phyloP scores from a whole-genome alignment of 257 asterid genomes.

The Rhazya stricta region DNA sequence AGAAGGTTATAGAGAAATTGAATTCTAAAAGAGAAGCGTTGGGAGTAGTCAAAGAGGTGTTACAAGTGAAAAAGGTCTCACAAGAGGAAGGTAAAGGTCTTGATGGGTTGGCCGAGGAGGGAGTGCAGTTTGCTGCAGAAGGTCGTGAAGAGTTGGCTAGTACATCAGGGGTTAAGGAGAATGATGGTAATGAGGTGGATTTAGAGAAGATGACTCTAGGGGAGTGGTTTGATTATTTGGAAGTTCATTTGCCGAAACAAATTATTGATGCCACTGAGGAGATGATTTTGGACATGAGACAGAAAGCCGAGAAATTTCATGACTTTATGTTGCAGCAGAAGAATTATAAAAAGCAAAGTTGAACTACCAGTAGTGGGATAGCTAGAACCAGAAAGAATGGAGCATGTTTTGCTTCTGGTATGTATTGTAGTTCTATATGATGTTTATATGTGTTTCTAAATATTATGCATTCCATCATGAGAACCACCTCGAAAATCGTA shows the following conservation, averaged over 20 bases:
- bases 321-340: conserved; percentile 52
- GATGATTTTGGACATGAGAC: conserved; percentile 56
- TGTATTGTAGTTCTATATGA: not conserved
- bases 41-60: conserved; percentile 15
- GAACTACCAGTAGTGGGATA: not conserved
- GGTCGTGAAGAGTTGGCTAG: conserved; percentile 25
- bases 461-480: not conserved
- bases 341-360: conserved; percentile 28
- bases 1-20: not conserved
- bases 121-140: conserved; percentile 10
- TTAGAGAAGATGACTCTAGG: conserved; percentile 64
- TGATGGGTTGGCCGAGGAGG: conserved; percentile 18
- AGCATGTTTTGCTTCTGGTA: not conserved
- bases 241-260: conserved; percentile 49
- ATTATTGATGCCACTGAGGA: conserved; percentile 54
- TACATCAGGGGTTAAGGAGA: conserved; percentile 29
- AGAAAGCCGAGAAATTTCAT: conserved; percentile 45
- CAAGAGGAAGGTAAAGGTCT: conserved; percentile 11
- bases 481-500: not conserved
- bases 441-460: not conserved
- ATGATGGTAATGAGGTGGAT: conserved; percentile 21
- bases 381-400: not conserved
- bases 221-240: conserved; percentile 63
- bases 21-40: conserved; percentile 4
- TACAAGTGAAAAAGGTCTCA: not conserved